Base-by-base conservation (phyloP, 345 rosid genomes). In the Linum trigynum region DNA sequence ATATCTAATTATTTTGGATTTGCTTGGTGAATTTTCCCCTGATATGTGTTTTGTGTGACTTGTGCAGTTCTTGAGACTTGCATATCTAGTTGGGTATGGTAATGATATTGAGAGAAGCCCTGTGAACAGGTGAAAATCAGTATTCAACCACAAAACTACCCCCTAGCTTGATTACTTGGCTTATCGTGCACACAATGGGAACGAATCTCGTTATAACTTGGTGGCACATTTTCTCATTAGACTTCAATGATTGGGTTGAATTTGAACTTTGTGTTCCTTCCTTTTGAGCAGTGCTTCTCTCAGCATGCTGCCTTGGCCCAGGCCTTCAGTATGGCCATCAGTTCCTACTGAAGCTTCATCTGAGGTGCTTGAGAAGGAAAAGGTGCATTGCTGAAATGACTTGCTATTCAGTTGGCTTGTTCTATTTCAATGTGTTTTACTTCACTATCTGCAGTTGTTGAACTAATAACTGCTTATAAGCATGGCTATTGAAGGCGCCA, bases 231-330 rank as follows among this genome's bases (percentile, higher is more conserved):
- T 56, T 42, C 16, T 61, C 36, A 40, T 53, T 42, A 35, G 32
- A 23, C 14, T 35, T 8, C 35, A 57, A 23, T 23, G 32, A 2
- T 23, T 23, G 14, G 2, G 63, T 7, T 41, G 15, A 11, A 55
- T 71, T 65, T 15, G 42, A 48, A 40, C 59, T 17, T 63, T 23
- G 69, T 23, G 57, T 61, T 60, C 55, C 60, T 65, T 71, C 71
- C 57, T 73, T 76, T 66, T 76, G 77, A 61, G 76, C 91, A 90
- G 99, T 83, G 99, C 97, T 70, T 88, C 83, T 37, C 95, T 94
- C 62, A 90, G 99, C 79, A 88, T 94, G 97, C 88, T 94, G 55
- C 92, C 97, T 69, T 94, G 99, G 99, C 97, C 99, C 62, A 94
- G 84, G 75, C 97, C 99, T 62, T 77, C 87, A 32, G 80, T 90